Evolutionary conservation across 305 asterid species (phyloP).

Genomic region (Solanum chacoense): DNA sequence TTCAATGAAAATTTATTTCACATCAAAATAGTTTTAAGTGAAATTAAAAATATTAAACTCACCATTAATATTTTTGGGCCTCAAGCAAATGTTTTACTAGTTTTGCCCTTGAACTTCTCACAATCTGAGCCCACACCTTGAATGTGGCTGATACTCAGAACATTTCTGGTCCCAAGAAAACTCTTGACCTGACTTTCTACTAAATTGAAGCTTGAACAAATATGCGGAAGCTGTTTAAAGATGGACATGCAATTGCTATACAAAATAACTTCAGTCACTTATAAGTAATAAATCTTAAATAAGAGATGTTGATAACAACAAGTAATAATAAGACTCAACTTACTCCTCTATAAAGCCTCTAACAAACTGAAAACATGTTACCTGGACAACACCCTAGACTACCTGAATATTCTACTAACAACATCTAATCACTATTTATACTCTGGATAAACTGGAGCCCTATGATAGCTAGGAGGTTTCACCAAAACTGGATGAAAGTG

Average conservation of each 20-base stretch:
- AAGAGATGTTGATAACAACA: neutral
- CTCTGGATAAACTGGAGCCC: neutral
- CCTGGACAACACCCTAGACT: neutral
- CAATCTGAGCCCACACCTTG: neutral
- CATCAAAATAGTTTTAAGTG: neutral
- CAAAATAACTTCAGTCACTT: neutral
- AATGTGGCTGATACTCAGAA: neutral
- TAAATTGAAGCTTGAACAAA: neutral
- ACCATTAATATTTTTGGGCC: neutral
- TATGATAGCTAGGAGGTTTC: neutral
- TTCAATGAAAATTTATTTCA: too few species aligned
- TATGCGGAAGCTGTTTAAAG: neutral
- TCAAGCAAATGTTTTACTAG: neutral
- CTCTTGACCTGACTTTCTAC: neutral
- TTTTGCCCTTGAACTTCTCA: neutral
- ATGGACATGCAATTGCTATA: neutral
- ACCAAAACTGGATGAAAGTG: neutral
- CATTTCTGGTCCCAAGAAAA: neutral
- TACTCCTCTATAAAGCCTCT: neutral
- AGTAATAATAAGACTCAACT: neutral
- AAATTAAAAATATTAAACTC: neutral
- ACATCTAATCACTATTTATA: neutral
- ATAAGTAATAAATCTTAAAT: neutral
- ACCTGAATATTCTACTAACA: neutral
- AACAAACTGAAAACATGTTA: neutral